A percentile compares a stretch with the other conserved stretches of the same genome.
Evolutionary conservation across 169 alveolate species (phyloP).

Genomic region (Theileria sp.): DNA sequence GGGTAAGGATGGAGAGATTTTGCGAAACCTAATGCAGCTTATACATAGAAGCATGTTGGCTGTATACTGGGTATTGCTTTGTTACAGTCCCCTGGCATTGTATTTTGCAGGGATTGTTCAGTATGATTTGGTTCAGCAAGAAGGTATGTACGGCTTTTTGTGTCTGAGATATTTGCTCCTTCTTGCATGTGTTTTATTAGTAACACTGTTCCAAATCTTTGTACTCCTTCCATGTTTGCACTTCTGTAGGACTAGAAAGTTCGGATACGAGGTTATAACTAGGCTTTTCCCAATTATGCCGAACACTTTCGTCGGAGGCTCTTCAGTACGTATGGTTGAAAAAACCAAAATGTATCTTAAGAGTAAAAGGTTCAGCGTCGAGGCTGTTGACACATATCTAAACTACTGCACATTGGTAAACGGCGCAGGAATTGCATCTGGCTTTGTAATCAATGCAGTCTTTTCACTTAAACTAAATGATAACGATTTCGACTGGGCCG

Average conservation of each 20-base stretch:
- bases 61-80: conserved; percentile 30
- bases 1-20: conserved; percentile 29
- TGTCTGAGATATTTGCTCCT: conserved; percentile 18
- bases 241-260: conserved; percentile 19
- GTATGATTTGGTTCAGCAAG: conserved; percentile 14
- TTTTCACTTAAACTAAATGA: conserved; percentile 20
- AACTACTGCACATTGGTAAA: conserved; percentile 21
- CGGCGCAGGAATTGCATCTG: conserved; percentile 24
- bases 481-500: conserved; percentile 29
- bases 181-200: not conserved
- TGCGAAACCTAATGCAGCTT: conserved; percentile 13
- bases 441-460: conserved; percentile 26
- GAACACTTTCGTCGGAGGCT: conserved; percentile 29
- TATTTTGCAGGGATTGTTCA: conserved; percentile 25
- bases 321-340: conserved; percentile 31
- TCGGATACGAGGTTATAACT: conserved; percentile 13
- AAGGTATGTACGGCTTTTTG: conserved; percentile 5
- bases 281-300: conserved; percentile 22
- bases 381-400: conserved; percentile 23
- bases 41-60: conserved; percentile 27
- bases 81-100: conserved; percentile 34
- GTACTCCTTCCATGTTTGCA: conserved; percentile 17
- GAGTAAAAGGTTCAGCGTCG: conserved; percentile 20
- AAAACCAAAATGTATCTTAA: conserved; percentile 28
- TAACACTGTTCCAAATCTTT: conserved; percentile 16